These are phyloP conservation scores for Cordyceps cicadae DNA, from an alignment of 2,329 filamentous ascomycete species.

Conservation along the genomic window DNA sequence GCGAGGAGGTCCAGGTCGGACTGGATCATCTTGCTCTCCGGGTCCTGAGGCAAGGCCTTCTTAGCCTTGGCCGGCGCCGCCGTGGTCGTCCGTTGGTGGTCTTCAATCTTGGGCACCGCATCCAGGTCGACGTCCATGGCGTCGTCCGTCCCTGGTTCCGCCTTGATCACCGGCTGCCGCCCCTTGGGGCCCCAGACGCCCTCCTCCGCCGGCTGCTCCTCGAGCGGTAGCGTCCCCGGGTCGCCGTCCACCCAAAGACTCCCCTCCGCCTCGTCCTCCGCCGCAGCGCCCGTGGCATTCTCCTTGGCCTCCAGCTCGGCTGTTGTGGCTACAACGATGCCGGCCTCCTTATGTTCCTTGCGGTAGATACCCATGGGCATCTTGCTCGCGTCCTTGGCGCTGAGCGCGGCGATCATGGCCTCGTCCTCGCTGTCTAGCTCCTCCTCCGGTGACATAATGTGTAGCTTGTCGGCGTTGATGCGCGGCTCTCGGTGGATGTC, in stretches of 20 bases:
- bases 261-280: constrained; percentile 27
- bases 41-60: constrained; percentile 23
- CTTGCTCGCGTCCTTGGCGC: constrained; percentile 23
- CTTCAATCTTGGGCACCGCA: not conserved
- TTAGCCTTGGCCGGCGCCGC: constrained; percentile 16
- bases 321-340: constrained; percentile 46
- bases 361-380: constrained; percentile 51
- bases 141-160: constrained; percentile 35
- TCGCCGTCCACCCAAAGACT: constrained; percentile 37
- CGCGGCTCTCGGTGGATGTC: constrained; percentile 32
- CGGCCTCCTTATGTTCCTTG: constrained; percentile 44
- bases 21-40: constrained; percentile 31
- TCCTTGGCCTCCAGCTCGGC: constrained; percentile 50
- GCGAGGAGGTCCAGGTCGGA: constrained; percentile 34
- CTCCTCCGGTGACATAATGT: constrained; percentile 33
- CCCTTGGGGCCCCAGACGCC: constrained; percentile 35
- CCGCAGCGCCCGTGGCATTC: constrained; percentile 26
- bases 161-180: constrained; percentile 30
- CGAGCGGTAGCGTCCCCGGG: constrained; percentile 18
- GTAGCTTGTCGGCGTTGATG: constrained; percentile 50
- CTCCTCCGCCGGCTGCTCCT: not conserved
- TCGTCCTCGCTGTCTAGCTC: constrained; percentile 39
- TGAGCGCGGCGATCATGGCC: constrained; percentile 30
- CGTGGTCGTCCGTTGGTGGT: not conserved
- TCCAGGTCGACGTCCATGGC: constrained; percentile 16